Evolutionary conservation across 345 rosid genomes (phyloP), one percentile per base, ranked within the genome.

Genomic region (Arabidopsis suecica): DNA sequence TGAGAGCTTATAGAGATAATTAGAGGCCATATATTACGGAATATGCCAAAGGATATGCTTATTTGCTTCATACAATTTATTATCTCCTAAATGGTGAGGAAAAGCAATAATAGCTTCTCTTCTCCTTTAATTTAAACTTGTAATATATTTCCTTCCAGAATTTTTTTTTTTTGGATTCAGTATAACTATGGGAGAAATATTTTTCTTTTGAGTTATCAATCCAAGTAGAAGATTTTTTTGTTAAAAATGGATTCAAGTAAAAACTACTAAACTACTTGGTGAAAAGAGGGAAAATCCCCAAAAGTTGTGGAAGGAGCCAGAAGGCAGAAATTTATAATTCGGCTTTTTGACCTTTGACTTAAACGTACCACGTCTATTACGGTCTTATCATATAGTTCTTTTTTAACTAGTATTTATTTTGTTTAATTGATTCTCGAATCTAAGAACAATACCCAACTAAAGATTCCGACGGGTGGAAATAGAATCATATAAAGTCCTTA

Each of bases 31-130:
- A 58, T 32, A 25, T 28, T 28, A 28, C 33, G 51, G 77, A 78
- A 78, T 78, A 78, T 78, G 77, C 77, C 73, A 65, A 59, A n/a
- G 81, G 58, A 78, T 78, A 78, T 78, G 71, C 81, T 72, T 30
- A 47, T 64, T 71, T 64, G 65, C 11, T 63, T 55, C 66, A 47
- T 18, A 41, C 4, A 4, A 3, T 51, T 61, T 9, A 0, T 9
- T 59, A 57, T 58, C 65, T 69, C 9, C 41, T 33, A 36, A 14
- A 23, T 14, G 25, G 11, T 13, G 23, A 70, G 9, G 11, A 42
- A 55, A 23, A 7, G 0, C 16, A 41, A 13, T 0, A 50, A 50
- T 22, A 38, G 5, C 62, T 14, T 51, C 1, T 67, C 9, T 32
- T 61, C 18, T 59, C 64, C 30, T 51, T 68, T 33, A 0, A 13